Evolutionary conservation across 805 yeast species (phyloP).

Genomic region (Blastobotrys muscicola): DNA sequence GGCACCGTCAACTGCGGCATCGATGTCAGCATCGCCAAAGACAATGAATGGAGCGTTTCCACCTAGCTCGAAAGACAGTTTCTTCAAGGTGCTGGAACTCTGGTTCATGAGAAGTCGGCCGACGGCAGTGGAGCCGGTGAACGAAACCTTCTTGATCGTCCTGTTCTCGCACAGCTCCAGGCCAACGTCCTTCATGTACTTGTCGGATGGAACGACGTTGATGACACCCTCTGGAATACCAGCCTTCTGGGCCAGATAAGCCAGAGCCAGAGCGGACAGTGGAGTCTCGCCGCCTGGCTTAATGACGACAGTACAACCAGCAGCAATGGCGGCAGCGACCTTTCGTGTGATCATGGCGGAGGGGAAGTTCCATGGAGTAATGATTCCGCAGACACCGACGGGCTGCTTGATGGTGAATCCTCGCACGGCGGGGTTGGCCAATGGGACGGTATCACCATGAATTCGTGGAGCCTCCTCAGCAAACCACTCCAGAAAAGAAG

Average conservation of each 20-base stretch:
- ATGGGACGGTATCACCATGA: constrained; percentile 49
- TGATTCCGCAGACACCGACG: constrained; percentile 67
- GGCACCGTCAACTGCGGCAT: constrained; percentile 57
- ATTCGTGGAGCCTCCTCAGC: constrained; percentile 44
- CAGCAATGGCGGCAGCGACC: constrained; percentile 66
- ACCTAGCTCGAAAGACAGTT: constrained; percentile 64
- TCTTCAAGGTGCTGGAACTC: constrained; percentile 52
- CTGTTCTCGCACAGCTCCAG: constrained; percentile 37
- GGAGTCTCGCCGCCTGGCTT: constrained; percentile 78
- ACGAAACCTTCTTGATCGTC: constrained; percentile 54
- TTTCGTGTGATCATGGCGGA: constrained; percentile 67
- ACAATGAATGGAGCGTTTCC: constrained; percentile 76
- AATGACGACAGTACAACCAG: constrained; percentile 67
- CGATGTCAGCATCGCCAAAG: constrained; percentile 63
- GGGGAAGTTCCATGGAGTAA: constrained; percentile 83
- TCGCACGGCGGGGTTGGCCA: constrained; percentile 37
- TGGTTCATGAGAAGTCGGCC: constrained; percentile 61
- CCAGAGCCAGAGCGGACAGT: constrained; percentile 58
- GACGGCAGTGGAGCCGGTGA: constrained; percentile 70
- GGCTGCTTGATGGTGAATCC: constrained; percentile 58
- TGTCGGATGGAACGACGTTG: constrained; percentile 45
- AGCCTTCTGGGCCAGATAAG: constrained; percentile 48
- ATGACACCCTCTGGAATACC: constrained; percentile 65
- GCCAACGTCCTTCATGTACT: constrained; percentile 27
- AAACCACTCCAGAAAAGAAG: constrained; percentile 83